Base-by-base conservation (phyloP, 345 rosid species). In the Lumnitzera racemosa region DNA sequence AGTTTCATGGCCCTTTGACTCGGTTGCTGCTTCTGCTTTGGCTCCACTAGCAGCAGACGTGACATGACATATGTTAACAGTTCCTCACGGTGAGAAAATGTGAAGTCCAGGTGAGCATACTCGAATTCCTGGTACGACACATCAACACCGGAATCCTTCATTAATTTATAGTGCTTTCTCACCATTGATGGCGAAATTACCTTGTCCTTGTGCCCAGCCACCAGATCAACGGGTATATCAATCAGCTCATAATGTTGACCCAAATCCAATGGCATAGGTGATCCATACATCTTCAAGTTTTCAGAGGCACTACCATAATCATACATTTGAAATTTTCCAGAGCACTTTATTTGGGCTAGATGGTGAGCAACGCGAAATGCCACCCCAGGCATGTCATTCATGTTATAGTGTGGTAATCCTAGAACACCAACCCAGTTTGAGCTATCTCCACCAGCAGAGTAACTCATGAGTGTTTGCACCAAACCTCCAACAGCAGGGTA, bases 371-470 rank as follows among this genome's bases (percentile, higher is more conserved):
- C 95, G 3, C 74, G 82, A 55, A 86, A 80, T 1, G 99, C 83
- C 57, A 94, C 85, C 46, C 97, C 97, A 0, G 97, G 97, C 97
- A 94, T 94, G 70, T 94, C 97, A 47, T 94, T 88, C 92, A 94
- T 94, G 76, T 94, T 94, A 72, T 88, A 94, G 73, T 90, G 99
- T 13, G 99, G 92, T 67, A 85, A 66, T 6, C 99, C 97, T 54
- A 94, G 63, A 46, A 88, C 92, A 36, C 99, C 99, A 4, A 94
- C 89, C 99, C 97, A 90, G 55, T 94, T 86, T 15, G 99, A 94
- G 83, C 95, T 90, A 75, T 94, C 99, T 62, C 99, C 97, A 16
- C 99, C 97, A 5, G 80, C 83, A 43, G 79, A 79, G 23, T 94
- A 90, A 68, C 99, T 76, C 89, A 94, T 80, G 43, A 94, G 68